A percentile compares a stretch with the other conserved stretches of the same genome.
Conservation (phyloP, 2,329 filamentous ascomycete species). For the Capronia epimyces region DNA sequence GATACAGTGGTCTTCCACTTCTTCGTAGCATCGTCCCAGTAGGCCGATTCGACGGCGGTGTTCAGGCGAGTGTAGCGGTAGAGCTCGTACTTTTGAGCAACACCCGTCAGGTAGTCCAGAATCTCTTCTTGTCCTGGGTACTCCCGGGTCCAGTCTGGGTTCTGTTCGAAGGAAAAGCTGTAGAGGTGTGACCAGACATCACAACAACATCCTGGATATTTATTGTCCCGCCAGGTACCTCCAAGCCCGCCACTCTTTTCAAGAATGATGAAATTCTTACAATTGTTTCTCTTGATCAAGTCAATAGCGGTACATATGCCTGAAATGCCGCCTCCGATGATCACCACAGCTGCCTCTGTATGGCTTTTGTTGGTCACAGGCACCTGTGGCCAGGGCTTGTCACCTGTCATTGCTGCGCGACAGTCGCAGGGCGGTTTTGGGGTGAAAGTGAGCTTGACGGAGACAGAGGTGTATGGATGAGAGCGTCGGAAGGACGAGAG, state of each 20-base stretch:
- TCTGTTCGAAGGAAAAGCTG: constrained; percentile 57
- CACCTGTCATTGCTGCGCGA: constrained; percentile 17
- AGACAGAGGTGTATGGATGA: too few species aligned
- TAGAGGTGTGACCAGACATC: constrained; percentile 54
- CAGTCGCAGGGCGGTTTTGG: not conserved
- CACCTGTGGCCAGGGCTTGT: constrained; percentile 26
- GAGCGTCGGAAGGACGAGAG: too few species aligned
- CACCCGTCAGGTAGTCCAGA: constrained; percentile 46
- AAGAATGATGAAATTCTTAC: constrained; percentile 51
- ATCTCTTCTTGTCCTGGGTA: constrained; percentile 59
- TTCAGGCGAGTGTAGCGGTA: constrained; percentile 57
- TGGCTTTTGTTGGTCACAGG: constrained; percentile 30
- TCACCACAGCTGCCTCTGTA: constrained; percentile 51
- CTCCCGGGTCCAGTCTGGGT: constrained; percentile 52
- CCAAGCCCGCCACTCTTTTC: constrained; percentile 52
- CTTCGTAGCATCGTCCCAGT: constrained; percentile 52
- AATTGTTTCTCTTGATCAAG: constrained; percentile 46
- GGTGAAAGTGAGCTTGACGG: not conserved
- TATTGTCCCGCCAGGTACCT: constrained; percentile 28
- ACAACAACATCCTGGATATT: constrained; percentile 49
- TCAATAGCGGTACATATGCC: constrained; percentile 45
- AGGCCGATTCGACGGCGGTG: constrained; percentile 49
- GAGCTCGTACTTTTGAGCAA: constrained; percentile 35
- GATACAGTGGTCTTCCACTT: constrained; percentile 39
- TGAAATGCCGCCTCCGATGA: constrained; percentile 53